Percentiles rank a stretch among this genome's conserved stretches.
These are phyloP conservation scores for Termitomyces sp. DNA, from an alignment of 768 basidiomycete species.

Conservation along the genomic window DNA sequence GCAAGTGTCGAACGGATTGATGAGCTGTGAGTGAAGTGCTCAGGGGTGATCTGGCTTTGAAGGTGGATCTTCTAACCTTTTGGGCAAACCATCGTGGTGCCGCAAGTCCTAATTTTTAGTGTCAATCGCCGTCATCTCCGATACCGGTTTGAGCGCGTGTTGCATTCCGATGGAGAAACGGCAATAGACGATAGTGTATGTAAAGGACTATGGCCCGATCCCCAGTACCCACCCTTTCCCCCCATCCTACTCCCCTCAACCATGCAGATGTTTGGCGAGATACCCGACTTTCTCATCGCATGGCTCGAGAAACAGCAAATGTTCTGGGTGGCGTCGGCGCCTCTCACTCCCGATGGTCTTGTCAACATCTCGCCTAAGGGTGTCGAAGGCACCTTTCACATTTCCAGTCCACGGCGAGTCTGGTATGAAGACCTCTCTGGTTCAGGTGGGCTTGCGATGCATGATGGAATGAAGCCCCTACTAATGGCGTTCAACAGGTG, in stretches of 20 bases:
- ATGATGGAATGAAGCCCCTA: neutral
- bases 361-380: conserved; percentile 71
- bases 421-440: conserved; percentile 79
- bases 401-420: conserved; percentile 45
- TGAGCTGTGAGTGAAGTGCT: neutral
- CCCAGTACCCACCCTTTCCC: neutral
- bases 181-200: conserved; percentile 9
- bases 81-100: conserved; percentile 6
- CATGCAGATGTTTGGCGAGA: conserved; percentile 58
- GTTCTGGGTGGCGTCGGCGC: conserved; percentile 70
- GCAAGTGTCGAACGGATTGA: neutral
- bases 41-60: conserved; percentile 10
- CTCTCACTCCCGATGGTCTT: conserved; percentile 51
- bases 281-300: conserved; percentile 45
- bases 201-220: conserved; percentile 9
- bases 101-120: conserved; percentile 7
- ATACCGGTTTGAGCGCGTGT: conserved; percentile 7
- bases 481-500: conserved; percentile 20
- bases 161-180: conserved; percentile 18
- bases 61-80: conserved; percentile 5
- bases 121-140: conserved; percentile 13
- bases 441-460: conserved; percentile 39
- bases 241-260: neutral
- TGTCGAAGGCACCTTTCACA: conserved; percentile 56
- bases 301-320: conserved; percentile 63